Evolutionary conservation across 805 yeast genomes (phyloP), one percentile per base, ranked within the genome.

Genomic region (Saturnispora serradocipensis): DNA sequence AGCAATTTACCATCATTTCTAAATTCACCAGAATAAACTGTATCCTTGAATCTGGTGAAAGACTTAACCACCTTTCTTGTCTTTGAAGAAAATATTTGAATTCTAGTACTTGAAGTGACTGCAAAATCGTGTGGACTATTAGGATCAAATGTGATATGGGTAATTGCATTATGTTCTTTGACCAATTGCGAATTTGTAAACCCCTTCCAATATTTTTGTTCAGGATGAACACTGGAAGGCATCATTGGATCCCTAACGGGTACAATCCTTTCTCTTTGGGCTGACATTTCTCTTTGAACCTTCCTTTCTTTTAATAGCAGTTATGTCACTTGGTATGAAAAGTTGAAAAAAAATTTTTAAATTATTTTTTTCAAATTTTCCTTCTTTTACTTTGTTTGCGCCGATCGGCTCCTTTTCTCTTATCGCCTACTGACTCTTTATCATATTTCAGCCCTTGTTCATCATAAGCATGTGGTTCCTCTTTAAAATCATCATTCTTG

Each of bases 201-300:
- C 6, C 88, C 86, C 59, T 95, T 75, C 98, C 98, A 93, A 70
- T 86, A 91, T 59, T 95, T 76, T 62, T 89, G 95, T 58, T 91
- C 98, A 1, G 97, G 91, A 0, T 96, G 88, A 2, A 90, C 83
- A 61, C 82, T 85, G 10, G 86, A 81, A 3, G 96, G 95, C 48
- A 88, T 75, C 1, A 86, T 81, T 1, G 96, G 86, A 55, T 80
- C 81, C 63, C 87, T 76, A 30, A 76, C 77, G 28, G 81, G 82
- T 27, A 77, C 73, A 8, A 88, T 76, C 65, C 88, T 76, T 55
- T 81, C 84, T 62, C 77, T 73, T 18, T 75, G 71, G 5, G 95
- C 78, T 0, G 96, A 86, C 97, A 89, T 89, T 11, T 20, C 4
- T 18, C 42, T 18, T 11, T 4, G 20, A 16, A 4, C 1, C 18